A percentile compares a stretch with the other conserved stretches of the same genome.
phyloP scores from a whole-genome alignment of 2,329 filamentous ascomycete genomes.

The Phyllosticta citrichinensis region DNA sequence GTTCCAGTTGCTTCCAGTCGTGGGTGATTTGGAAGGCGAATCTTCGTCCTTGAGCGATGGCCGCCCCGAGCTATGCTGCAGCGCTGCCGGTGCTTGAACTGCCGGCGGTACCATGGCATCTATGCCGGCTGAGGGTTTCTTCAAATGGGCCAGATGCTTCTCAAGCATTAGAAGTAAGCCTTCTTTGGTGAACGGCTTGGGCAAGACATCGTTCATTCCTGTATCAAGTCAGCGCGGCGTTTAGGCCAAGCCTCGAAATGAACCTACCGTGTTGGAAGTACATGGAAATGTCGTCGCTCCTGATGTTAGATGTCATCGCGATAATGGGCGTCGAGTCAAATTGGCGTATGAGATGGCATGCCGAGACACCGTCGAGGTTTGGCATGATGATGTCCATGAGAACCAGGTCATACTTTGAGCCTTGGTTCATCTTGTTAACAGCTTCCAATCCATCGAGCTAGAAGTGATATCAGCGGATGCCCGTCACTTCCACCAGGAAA shows the following conservation, averaged over 20 bases:
- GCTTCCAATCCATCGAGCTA: conserved; percentile 83
- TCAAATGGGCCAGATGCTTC: conserved; percentile 76
- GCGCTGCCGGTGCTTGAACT: conserved; percentile 32
- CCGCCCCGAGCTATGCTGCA: conserved; percentile 30
- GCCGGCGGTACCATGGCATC: conserved; percentile 41
- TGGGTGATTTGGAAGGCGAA: conserved; percentile 52
- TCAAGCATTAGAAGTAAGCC: conserved; percentile 73
- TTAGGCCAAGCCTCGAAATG: background rate
- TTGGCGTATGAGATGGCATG: conserved; percentile 85
- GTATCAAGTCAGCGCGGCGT: background rate
- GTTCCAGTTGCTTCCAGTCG: conserved; percentile 52
- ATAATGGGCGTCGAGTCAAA: conserved; percentile 82
- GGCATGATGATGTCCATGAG: conserved; percentile 78
- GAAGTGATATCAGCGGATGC: conserved; percentile 18
- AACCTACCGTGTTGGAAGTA: conserved; percentile 89
- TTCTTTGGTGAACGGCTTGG: conserved; percentile 87
- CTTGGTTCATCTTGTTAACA: conserved; percentile 69
- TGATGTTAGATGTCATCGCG: conserved; percentile 97
- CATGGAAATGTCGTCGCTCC: conserved; percentile 90
- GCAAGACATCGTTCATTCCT: conserved; percentile 97
- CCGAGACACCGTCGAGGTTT: conserved; percentile 85
- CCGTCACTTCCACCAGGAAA: background rate
- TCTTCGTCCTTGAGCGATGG: conserved; percentile 54
- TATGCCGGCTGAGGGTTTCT: conserved; percentile 47
- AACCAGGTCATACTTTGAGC: conserved; percentile 53